Base-by-base conservation (phyloP, 345 rosid genomes). In the Bretschneidera sinensis region DNA sequence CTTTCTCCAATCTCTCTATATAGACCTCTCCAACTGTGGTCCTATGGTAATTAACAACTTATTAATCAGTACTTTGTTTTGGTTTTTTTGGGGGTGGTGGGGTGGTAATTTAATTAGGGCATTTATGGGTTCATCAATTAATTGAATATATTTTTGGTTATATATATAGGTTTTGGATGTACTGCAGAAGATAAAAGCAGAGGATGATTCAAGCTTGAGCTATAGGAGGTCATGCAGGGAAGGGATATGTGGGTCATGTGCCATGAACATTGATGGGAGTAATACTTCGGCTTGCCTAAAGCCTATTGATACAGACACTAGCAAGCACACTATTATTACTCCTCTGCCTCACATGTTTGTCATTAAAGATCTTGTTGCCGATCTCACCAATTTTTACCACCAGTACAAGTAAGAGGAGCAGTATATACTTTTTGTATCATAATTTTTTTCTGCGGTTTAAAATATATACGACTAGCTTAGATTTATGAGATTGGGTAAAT, bases 201-300 rank as follows among this genome's bases (percentile, higher is more conserved):
- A 85, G 67, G 79, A 76, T 0, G 91, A 84, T 63, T 59, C 84
- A 22, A 79, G 79, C 62, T 61, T 90, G 76, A 74, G 71, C 71
- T 82, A 81, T 16, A 68, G 87, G 48, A 80, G 90, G 65, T 85
- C 89, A 23, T 82, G 95, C 21, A 73, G 91, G 66, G 89, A 85
- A 78, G 97, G 92, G 43, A 83, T 85, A 57, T 82, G 91, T 48
- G 92, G 97, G 48, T 90, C 88, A 7, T 82, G 88, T 53, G 62
- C 88, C 5, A 81, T 85, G 95, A 83, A 83, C 62, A 75, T 87
- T 4, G 89, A 81, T 43, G 88, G 87, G 60, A 76, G 80, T 54
- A 81, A 87, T 48, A 87, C 89, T 1, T 84, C 85, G 17, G 96
- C 94, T 10, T 88, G 85, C 69, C 82, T 82, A 5, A 79, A 74